These are phyloP conservation scores for Candida orba DNA, from an alignment of 805 yeast species.

Conservation along the genomic window DNA sequence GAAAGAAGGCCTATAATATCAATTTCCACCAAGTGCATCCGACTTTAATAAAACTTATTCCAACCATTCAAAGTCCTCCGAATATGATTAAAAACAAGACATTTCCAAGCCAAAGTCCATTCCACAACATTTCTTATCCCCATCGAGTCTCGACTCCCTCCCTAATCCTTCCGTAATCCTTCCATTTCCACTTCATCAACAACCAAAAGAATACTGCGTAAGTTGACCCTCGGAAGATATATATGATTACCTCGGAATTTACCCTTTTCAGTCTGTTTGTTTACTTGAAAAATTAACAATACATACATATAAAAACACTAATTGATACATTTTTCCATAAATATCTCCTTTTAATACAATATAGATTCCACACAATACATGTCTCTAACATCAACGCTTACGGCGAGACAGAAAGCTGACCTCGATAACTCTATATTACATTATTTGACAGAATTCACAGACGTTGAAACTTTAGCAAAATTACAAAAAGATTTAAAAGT, in stretches of 20 bases:
- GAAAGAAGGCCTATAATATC: no score
- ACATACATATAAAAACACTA: not conserved
- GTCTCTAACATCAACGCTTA: slow-evolving; percentile 15
- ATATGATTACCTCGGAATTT: no score
- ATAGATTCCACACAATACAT: slow-evolving; percentile 15
- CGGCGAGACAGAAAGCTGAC: slow-evolving; percentile 38
- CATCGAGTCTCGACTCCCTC: no score
- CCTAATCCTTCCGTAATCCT: no score
- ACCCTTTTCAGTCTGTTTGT: not conserved
- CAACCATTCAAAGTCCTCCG: no score
- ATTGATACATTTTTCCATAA: not conserved
- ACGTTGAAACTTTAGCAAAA: slow-evolving; percentile 2
- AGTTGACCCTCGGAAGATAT: not conserved
- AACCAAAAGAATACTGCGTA: no score
- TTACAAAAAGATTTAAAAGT: slow-evolving; percentile 20
- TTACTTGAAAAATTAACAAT: not conserved
- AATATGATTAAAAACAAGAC: no score
- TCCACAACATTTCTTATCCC: no score
- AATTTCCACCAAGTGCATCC: no score
- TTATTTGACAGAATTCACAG: slow-evolving; percentile 33
- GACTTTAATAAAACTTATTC: no score
- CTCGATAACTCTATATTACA: slow-evolving; percentile 41
- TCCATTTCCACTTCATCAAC: no score
- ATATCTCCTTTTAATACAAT: not conserved
- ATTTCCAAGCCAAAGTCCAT: no score